phyloP scores from a whole-genome alignment of 2,329 filamentous ascomycete genomes.

The Aschersonia sp. region DNA sequence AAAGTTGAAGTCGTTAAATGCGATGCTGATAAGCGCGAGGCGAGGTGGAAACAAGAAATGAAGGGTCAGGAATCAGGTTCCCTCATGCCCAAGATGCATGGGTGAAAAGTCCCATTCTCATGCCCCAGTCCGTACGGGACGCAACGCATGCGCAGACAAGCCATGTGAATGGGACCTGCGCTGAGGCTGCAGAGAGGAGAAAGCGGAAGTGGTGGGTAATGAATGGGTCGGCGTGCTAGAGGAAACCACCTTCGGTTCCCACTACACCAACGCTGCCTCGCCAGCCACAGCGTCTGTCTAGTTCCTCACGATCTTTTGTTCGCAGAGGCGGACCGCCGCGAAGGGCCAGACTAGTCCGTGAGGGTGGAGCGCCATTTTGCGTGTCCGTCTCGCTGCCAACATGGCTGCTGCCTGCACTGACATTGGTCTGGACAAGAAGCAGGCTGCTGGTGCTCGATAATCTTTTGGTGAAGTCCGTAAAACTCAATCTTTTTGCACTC shows the following conservation, averaged over 20 bases:
- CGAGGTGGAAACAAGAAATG: no score
- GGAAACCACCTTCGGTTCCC: slow-evolving; percentile 36
- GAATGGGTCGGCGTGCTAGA: neutral
- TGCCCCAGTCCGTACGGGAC: no score
- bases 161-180: no score
- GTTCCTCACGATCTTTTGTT: slow-evolving; percentile 19
- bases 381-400: slow-evolving; percentile 30
- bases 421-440: slow-evolving; percentile 43
- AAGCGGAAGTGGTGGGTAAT: neutral
- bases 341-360: slow-evolving; percentile 26
- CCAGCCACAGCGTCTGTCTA: slow-evolving; percentile 38
- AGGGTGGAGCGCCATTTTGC: slow-evolving; percentile 19
- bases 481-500: slow-evolving; percentile 43
- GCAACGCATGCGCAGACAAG: no score
- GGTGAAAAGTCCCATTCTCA: no score
- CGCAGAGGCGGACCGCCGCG: slow-evolving; percentile 16
- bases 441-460: slow-evolving; percentile 46
- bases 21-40: no score
- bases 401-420: slow-evolving; percentile 31
- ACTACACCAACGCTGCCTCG: slow-evolving; percentile 41
- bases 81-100: no score
- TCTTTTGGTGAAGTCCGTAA: slow-evolving; percentile 45
- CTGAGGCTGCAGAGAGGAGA: no score
- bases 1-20: neutral
- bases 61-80: no score